Evolutionary conservation across 1,284 basidiomycete species (phyloP), one percentile per base, ranked within the genome.

Genomic region (Ganoderma sp.): DNA sequence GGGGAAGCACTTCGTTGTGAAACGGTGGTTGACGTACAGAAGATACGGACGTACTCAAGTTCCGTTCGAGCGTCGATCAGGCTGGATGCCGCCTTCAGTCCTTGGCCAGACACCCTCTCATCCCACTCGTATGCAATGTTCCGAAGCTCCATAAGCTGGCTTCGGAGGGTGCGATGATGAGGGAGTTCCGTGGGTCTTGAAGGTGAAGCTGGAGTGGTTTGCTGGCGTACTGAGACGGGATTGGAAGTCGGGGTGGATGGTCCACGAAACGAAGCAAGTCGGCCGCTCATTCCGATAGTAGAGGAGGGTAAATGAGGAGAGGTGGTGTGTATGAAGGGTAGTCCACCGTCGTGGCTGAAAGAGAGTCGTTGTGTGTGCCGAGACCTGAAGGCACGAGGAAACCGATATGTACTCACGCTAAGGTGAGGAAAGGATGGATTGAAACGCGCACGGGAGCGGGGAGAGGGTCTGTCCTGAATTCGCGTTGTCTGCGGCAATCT

Each of bases 21-120:
- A n/a, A 56, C 42, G 68, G n/a, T 4, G 42, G 22, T 57, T 8
- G 19, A 17, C 6, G 9, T 28, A 17, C 3, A 12, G 63, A 54
- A 42, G 50, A 41, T 25, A 57, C 14, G 56, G 19, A 83, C 89
- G 72, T 79, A 94, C 92, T 92, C 89, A 60, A 94, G 82, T 72
- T 93, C 91, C 32, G 92, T 94, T 61, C 92, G 82, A 17, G 89
- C 80, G 74, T 94, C 91, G 7, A 92, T 84, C 39, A 93, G 81
- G 65, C 80, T 84, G 69, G 84, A 87, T 6, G 85, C 86, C 5
- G 90, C 85, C 73, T 87, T 90, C 32, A 92, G 78, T 2, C 93
- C 93, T 73, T 94, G 91, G n/a, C 88, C 75, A 17, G 90, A 82
- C 1, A 93, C 87, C 62, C 94, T 82, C 71, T 92, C 88, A 70